phyloP scores from a whole-genome alignment of 768 basidiomycete species.

The Lentinula lateritia region DNA sequence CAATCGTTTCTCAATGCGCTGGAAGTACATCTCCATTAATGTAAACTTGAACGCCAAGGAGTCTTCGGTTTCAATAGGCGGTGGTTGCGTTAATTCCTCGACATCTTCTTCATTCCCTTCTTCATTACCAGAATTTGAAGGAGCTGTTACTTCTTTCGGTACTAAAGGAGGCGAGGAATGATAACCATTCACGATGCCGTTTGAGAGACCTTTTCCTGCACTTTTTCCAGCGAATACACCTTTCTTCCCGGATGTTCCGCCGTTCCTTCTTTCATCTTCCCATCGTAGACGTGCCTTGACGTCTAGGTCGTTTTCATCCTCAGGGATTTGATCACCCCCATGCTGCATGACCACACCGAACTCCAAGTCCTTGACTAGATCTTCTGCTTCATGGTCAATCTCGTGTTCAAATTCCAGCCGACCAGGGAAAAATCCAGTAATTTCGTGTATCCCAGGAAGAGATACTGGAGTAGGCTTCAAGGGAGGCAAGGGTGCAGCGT shows the following conservation, averaged over 20 bases:
- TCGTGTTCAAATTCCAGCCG: slow-evolving; percentile 99
- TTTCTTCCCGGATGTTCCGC: slow-evolving; percentile 12
- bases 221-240: slow-evolving; percentile 28
- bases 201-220: slow-evolving; percentile 31
- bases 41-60: slow-evolving; percentile 87
- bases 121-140: slow-evolving; percentile 33
- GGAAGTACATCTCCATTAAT: slow-evolving; percentile 85
- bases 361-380: slow-evolving; percentile 91
- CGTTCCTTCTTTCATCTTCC: slow-evolving; percentile 40
- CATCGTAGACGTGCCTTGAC: slow-evolving; percentile 53
- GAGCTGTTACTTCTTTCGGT: not conserved
- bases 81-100: slow-evolving; percentile 66
- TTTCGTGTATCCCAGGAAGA: slow-evolving; percentile 86
- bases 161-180: slow-evolving; percentile 14
- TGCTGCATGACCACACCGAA: slow-evolving; percentile 85
- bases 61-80: slow-evolving; percentile 76
- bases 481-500: slow-evolving; percentile 44
- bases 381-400: slow-evolving; percentile 94
- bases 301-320: slow-evolving; percentile 75
- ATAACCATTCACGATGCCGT: slow-evolving; percentile 41
- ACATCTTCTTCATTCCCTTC: slow-evolving; percentile 54
- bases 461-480: slow-evolving; percentile 82
- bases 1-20: slow-evolving; percentile 78
- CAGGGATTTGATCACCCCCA: slow-evolving; percentile 76
- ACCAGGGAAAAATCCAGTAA: slow-evolving; percentile 89